Evolutionary conservation across 306 rosid genomes (phyloP), one percentile per base, ranked within the genome.

Genomic region (Aeschynomene evenia): DNA sequence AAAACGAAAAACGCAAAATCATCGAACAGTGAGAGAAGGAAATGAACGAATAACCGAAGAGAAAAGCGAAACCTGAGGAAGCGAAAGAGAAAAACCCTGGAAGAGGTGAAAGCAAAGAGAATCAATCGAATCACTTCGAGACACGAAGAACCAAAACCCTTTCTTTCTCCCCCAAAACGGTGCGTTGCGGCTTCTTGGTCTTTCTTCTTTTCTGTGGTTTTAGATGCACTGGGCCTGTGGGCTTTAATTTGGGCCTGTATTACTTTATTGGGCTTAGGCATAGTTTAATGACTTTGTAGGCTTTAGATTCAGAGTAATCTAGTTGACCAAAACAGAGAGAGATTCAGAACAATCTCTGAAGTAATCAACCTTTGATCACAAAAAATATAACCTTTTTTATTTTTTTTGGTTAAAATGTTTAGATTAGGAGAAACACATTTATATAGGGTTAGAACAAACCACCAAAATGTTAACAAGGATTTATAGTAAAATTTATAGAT

Each of bases 61-160:
- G 12, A 8, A 24, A 39, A 5, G 6, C n/a, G 16, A 6, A 49
- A 51, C 78, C 56, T 36, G 34, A 53, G 1, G 37, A 14, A 53
- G n/a, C 64, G 29, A 6, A n/a, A 63, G 46, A 36, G 40, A 21
- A 48, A 59, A n/a, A 57, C 22, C 57, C 15, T 70, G 12, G 19
- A 33, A 68, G 4, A 40, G 4, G 55, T 54, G 19, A 16, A 29
- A 14, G 76, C 67, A 31, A 37, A 43, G 59, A 45, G 21, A 45
- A n/a, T n/a, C n/a, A n/a, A 48, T 45, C 39, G 59, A 59, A 46
- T 71, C 60, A 42, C 46, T 48, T n/a, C 2, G 60, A 59, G 24
- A 71, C n/a, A n/a, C 16, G 16, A 21, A 59, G 68, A 20, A 67
- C 22, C 13, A 33, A 52, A 68, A 68, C 53, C 26, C 49, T 37